Conservation (phyloP, 164 flowering plant genomes). For the Aristolochia californica region DNA sequence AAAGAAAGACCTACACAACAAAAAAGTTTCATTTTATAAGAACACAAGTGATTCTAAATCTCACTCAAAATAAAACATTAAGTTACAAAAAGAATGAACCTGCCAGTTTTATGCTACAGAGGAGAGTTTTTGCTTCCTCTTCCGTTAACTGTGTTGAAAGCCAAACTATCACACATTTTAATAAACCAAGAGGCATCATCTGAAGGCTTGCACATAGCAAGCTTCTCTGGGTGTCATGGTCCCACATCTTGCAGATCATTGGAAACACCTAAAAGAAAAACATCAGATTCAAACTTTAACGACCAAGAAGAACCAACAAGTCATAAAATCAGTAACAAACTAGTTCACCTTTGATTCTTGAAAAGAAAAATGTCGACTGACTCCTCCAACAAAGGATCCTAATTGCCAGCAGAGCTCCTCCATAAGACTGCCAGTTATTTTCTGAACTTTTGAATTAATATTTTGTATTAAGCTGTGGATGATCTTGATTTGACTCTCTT, state of each 20-base stretch:
- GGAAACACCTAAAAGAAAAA: constrained; percentile 44
- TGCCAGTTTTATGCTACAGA: constrained; percentile 30
- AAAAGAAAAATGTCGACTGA: constrained; percentile 36
- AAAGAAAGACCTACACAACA: constrained; percentile 16
- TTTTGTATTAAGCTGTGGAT: constrained; percentile 32
- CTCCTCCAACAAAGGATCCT: constrained; percentile 27
- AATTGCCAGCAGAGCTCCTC: constrained; percentile 41
- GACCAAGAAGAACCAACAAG: not conserved
- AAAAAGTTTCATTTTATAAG: not conserved
- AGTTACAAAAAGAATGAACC: constrained; percentile 7
- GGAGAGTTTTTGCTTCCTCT: constrained; percentile 37
- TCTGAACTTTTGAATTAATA: constrained; percentile 16
- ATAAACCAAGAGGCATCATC: constrained; percentile 69
- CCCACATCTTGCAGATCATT: constrained; percentile 36
- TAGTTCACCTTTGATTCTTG: constrained; percentile 59
- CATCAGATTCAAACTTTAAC: not conserved
- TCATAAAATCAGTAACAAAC: not conserved
- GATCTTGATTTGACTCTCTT: constrained; percentile 33
- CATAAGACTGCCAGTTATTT: constrained; percentile 22
- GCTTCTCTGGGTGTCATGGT: constrained; percentile 36
- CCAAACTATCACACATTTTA: constrained; percentile 59
- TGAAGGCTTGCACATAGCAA: constrained; percentile 44
- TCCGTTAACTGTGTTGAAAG: constrained; percentile 50
- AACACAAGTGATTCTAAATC: not conserved
- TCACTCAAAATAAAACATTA: not conserved